Conservation (phyloP, 2,329 filamentous ascomycete species). For the Fusarium oxysporum region DNA sequence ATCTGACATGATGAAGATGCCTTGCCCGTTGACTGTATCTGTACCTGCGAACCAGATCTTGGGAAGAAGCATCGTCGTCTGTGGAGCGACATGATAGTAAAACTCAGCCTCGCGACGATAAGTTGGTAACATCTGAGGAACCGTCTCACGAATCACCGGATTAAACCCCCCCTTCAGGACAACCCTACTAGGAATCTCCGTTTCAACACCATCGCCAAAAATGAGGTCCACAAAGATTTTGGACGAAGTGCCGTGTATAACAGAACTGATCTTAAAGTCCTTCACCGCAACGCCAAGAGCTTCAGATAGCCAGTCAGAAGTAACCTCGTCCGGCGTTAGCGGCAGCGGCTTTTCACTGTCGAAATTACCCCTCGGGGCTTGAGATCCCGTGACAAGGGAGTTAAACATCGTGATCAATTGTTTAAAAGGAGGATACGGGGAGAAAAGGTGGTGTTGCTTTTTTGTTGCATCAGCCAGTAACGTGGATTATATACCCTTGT, state of each 20-base stretch:
- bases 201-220: neutral
- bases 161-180: neutral
- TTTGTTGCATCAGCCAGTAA: neutral
- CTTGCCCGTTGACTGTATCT: neutral
- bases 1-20: neutral
- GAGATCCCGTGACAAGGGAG: neutral
- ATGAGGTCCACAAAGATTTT: neutral
- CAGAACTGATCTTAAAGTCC: neutral
- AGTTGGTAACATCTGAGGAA: neutral
- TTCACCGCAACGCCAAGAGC: neutral
- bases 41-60: neutral
- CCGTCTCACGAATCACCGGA: neutral
- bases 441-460: neutral
- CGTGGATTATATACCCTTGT: conserved; percentile 3
- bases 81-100: neutral
- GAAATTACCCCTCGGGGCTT: neutral
- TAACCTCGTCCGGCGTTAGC: neutral
- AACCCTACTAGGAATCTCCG: neutral
- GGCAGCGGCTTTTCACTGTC: neutral
- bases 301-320: neutral
- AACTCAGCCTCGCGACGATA: conserved; percentile 8
- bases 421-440: neutral
- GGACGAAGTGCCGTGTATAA: conserved; percentile 1
- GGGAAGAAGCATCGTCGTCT: neutral
- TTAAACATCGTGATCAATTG: neutral